Base-by-base conservation (phyloP, 192 early-diverging fungal species). In the Coemansia sp. region DNA sequence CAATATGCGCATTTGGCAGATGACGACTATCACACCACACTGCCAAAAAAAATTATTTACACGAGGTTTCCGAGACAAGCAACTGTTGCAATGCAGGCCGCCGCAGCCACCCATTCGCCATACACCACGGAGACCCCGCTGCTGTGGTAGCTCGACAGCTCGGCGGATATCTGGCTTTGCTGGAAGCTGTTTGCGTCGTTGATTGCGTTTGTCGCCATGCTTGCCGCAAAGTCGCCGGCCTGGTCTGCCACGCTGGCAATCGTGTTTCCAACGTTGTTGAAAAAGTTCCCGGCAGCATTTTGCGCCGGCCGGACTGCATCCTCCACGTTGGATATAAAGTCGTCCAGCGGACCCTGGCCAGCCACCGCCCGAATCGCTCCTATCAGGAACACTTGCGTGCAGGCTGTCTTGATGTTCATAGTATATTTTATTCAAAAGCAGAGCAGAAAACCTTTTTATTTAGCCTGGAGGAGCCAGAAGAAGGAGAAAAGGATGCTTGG, bases 71-170 rank as follows among this genome's bases (percentile, higher is more conserved):
- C 4, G 19, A 19, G n/a, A 16, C 8, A 21, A 2, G 6, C 19
- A 21, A 21, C 18, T 8, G 43, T n/a, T 7, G 43, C 43, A 44
- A 44, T 21, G 19, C 43, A 44, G 7, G 19, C 43, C 16, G 43
- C 8, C 43, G 43, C 43, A 19, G 43, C 43, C 43, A 44, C 19
- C 43, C 43, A 44, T 21, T 44, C 19, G 0, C 43, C 43, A 62
- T 6, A 30, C 51, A 6, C 9, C 12, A 6, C 6, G 40, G 16
- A 4, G 2, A 6, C 10, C 5, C 25, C 50, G 14, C 5, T 28
- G 38, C 33, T 64, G 33, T 77, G 56, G 30, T 66, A 77, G 45
- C 51, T 66, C 14, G 67, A 66, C 27, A 77, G 63, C 32, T 77
- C 63, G 0, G 56, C 35, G 4, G 59, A 42, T 31, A 77, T 65